Percentiles rank a stretch among this genome's conserved stretches.
These are phyloP conservation scores for Thinopyrum elongatum DNA, from an alignment of 176 grass and related monocot genomes.

Conservation along the genomic window DNA sequence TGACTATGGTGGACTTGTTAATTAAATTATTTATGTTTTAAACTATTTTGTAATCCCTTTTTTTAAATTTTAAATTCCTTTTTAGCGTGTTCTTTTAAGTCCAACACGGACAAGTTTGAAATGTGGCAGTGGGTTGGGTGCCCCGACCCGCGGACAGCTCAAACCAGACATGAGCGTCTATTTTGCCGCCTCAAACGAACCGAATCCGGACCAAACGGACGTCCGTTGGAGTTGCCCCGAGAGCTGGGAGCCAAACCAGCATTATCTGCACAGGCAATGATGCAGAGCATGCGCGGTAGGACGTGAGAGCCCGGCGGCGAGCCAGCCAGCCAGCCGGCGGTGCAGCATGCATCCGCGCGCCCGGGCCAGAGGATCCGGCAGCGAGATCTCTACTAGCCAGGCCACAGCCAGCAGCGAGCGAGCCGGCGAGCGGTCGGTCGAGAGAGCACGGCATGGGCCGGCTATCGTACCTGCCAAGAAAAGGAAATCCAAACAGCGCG, in stretches of 20 bases:
- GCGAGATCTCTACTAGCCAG: neutral
- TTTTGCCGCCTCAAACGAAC: too few species aligned
- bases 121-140: too few species aligned
- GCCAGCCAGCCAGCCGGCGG: neutral
- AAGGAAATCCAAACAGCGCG: conserved; percentile 10
- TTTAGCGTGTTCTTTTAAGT: too few species aligned
- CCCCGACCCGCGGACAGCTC: too few species aligned
- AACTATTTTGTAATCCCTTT: too few species aligned
- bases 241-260: neutral
- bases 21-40: too few species aligned
- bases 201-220: too few species aligned
- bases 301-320: neutral
- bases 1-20: too few species aligned
- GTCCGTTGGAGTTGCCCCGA: neutral
- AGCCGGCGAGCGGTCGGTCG: neutral
- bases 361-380: neutral
- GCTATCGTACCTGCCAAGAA: conserved; percentile 36
- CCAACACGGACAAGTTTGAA: too few species aligned
- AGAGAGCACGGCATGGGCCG: neutral
- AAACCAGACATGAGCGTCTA: too few species aligned
- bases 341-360: neutral
- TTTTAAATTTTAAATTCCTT: too few species aligned
- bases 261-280: too few species aligned
- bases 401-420: neutral
- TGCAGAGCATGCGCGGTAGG: neutral